A percentile compares a stretch with the other conserved stretches of the same genome.
These are phyloP conservation scores for Pythium insidiosum DNA, from an alignment of 352 stramenopile species.

Conservation along the genomic window DNA sequence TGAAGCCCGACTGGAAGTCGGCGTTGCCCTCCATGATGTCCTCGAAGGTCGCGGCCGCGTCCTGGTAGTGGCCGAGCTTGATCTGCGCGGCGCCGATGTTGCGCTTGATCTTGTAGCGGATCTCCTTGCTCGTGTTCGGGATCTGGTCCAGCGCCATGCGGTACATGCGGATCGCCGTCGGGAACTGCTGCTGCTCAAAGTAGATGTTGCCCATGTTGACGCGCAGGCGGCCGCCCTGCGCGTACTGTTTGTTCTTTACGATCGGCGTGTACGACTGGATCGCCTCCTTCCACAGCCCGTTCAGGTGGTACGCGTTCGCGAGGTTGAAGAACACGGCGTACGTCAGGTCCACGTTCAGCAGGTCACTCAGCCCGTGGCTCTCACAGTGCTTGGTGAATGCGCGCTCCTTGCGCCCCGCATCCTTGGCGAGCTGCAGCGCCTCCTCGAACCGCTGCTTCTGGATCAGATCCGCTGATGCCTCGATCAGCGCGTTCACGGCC, in stretches of 20 bases:
- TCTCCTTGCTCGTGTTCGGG: slow-evolving; percentile 89
- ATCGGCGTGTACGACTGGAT: slow-evolving; percentile 93
- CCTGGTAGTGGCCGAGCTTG: slow-evolving; percentile 89
- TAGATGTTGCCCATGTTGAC: slow-evolving; percentile 99
- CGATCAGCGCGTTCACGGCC: slow-evolving; percentile 88
- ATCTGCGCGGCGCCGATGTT: slow-evolving; percentile 96
- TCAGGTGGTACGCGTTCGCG: slow-evolving; percentile 90
- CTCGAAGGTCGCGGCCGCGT: slow-evolving; percentile 93
- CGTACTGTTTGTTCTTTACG: slow-evolving; percentile 95
- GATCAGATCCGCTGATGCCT: slow-evolving; percentile 83
- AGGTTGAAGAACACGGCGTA: slow-evolving; percentile 95
- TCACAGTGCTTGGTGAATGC: slow-evolving; percentile 90
- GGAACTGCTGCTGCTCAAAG: slow-evolving; percentile 92
- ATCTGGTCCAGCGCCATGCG: slow-evolving; percentile 97
- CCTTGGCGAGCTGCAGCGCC: slow-evolving; percentile 84
- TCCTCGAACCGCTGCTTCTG: slow-evolving; percentile 67
- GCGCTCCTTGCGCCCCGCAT: slow-evolving; percentile 86
- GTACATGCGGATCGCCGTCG: slow-evolving; percentile 95
- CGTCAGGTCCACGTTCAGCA: slow-evolving; percentile 92
- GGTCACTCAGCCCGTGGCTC: slow-evolving; percentile 72
- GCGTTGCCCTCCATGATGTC: slow-evolving; percentile 90
- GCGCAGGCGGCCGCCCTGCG: slow-evolving; percentile 82
- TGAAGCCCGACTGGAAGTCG: slow-evolving; percentile 95
- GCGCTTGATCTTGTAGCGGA: slow-evolving; percentile 94
- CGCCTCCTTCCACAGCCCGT: slow-evolving; percentile 92